Conservation (phyloP, 768 basidiomycete species). For the Suillus discolor region DNA sequence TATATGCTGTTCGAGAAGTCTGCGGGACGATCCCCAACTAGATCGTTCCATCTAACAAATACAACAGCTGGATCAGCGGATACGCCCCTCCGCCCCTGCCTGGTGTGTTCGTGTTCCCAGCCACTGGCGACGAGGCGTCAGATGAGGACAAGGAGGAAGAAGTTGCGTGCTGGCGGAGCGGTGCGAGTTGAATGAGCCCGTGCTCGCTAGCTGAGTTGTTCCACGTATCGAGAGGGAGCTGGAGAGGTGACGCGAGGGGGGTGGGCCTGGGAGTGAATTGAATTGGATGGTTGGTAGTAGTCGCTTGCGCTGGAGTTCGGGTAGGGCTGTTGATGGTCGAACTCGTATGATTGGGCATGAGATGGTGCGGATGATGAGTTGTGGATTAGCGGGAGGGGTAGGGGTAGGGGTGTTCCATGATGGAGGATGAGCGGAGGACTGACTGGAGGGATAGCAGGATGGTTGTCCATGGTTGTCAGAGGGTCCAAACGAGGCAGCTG, state of each 20-base stretch:
- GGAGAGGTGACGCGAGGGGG: slow-evolving; percentile 1
- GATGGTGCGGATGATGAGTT: slow-evolving; percentile 3
- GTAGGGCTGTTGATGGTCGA: slow-evolving; percentile 8
- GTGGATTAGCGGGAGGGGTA: not conserved
- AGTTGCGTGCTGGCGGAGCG: slow-evolving; percentile 28
- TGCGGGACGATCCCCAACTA: too few relatives aligned
- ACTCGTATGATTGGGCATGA: slow-evolving; percentile 7
- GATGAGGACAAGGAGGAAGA: slow-evolving; percentile 31
- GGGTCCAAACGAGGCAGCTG: slow-evolving; percentile 17
- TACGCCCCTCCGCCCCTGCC: slow-evolving; percentile 20
- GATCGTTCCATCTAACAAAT: too few relatives aligned
- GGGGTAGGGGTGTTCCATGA: slow-evolving; percentile 19
- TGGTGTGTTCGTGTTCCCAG: slow-evolving; percentile 1
- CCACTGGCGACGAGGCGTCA: slow-evolving; percentile 25
- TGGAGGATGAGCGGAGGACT: slow-evolving; percentile 24
- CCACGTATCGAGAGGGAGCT: slow-evolving; percentile 1
- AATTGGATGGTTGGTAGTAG: slow-evolving; percentile 6
- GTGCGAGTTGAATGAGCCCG: slow-evolving; percentile 39
- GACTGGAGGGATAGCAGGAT: slow-evolving; percentile 31
- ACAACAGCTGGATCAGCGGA: slow-evolving; percentile 28
- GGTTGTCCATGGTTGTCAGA: slow-evolving; percentile 14
- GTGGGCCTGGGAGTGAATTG: not conserved
- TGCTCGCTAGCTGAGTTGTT: slow-evolving; percentile 21
- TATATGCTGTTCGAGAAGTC: too few relatives aligned
- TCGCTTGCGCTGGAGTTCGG: slow-evolving; percentile 1